Conservation (phyloP, 2,329 filamentous ascomycete genomes). For the Davidsoniella eucalypti region DNA sequence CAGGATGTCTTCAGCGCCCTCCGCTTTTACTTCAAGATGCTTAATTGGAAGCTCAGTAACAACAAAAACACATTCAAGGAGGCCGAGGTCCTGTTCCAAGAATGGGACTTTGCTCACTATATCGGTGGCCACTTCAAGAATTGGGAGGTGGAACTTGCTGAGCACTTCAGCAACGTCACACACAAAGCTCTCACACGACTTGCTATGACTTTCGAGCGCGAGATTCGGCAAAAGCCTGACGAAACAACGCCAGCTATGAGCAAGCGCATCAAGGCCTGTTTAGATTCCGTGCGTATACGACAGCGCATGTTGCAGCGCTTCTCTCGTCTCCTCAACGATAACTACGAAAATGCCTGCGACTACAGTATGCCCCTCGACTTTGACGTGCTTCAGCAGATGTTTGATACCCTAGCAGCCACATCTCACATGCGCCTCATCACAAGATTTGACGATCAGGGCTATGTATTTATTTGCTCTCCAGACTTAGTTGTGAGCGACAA, state of each 20-base stretch:
- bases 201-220: conserved; percentile 79
- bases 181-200: conserved; percentile 82
- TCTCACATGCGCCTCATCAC: conserved; percentile 72
- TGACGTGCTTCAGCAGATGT: conserved; percentile 56
- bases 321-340: conserved; percentile 73
- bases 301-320: conserved; percentile 96
- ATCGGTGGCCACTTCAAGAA: conserved; percentile 83
- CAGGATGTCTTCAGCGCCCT: conserved; percentile 79
- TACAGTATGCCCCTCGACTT: conserved; percentile 65
- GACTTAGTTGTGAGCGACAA: conserved; percentile 29
- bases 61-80: conserved; percentile 99
- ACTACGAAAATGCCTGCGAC: conserved; percentile 93
- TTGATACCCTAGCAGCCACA: conserved; percentile 62
- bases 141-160: conserved; percentile 89
- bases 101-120: conserved; percentile 95
- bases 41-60: conserved; percentile 92
- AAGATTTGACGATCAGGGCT: conserved; percentile 53
- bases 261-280: conserved; percentile 85
- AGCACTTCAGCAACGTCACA: conserved; percentile 89
- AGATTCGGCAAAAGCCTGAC: conserved; percentile 68
- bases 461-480: conserved; percentile 74
- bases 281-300: conserved; percentile 89
- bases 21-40: conserved; percentile 96
- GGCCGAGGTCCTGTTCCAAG: conserved; percentile 88
- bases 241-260: conserved; percentile 82